phyloP scores from a whole-genome alignment of 2,329 filamentous ascomycete species.

The Nothopassalora personata region DNA sequence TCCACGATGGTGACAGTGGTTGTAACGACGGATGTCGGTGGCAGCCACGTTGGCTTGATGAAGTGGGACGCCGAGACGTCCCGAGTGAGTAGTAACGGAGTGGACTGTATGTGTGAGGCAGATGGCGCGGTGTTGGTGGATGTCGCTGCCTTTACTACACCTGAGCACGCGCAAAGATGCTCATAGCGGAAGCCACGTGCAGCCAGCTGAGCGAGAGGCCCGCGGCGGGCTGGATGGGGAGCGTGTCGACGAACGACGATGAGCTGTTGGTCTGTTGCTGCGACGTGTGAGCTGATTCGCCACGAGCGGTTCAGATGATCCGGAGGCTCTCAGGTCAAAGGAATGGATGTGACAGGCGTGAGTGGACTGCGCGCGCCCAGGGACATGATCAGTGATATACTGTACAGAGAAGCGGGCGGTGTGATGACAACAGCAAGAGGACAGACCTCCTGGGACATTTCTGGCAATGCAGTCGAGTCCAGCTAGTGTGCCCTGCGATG shows the following conservation, averaged over 20 bases:
- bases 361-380: constrained; percentile 16
- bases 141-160: constrained; percentile 4
- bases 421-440: constrained; percentile 18
- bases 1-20: constrained; percentile 23
- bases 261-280: constrained; percentile 5
- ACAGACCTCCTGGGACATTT: constrained; percentile 7
- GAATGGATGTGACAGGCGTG: constrained; percentile 11
- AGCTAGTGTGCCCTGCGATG: constrained; percentile 10
- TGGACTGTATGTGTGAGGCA: constrained; percentile 1
- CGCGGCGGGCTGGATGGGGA: background rate
- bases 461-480: background rate
- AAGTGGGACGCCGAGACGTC: constrained; percentile 25
- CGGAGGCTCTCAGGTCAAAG: constrained; percentile 16
- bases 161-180: constrained; percentile 7
- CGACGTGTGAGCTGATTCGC: background rate
- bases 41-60: constrained; percentile 29
- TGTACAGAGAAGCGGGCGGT: constrained; percentile 19
- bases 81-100: constrained; percentile 7
- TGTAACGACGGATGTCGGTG: constrained; percentile 24
- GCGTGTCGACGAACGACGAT: background rate
- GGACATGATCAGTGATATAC: constrained; percentile 21
- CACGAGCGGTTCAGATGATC: constrained; percentile 3
- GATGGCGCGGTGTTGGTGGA: background rate
- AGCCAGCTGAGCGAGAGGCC: background rate
- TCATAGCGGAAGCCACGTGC: constrained; percentile 9